Base-by-base conservation (phyloP, 2,329 filamentous ascomycete species). In the Epichloe coenophiala region DNA sequence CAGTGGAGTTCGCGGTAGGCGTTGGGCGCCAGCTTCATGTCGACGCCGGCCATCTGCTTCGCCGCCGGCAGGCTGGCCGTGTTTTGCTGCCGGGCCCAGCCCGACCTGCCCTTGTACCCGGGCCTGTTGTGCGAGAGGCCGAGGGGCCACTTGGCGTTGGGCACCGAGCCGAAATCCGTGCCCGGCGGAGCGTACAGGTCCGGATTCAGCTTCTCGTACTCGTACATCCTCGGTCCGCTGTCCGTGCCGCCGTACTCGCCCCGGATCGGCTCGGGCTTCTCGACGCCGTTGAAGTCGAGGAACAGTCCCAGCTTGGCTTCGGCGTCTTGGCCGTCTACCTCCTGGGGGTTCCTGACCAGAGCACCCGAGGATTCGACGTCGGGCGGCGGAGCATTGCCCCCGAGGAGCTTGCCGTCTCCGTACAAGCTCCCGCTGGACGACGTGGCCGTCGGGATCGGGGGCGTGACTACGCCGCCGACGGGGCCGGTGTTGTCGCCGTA, bases 1-100 rank as follows among this genome's bases (percentile, higher is more conserved):
- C 76, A 84, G 56, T 84, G 81, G 21, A 84, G 65, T 60, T 84
- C 80, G 19, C 81, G 73, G 54, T 82, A 82, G 0, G 74, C 77
- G 27, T 75, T 64, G 0, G 75, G 70, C n/a, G 69, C 71, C 1
- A 81, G 68, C 40, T 75, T 70, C 77, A 80, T 80, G 55, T 80
- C 72, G 1, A 80, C 77, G 42, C 76, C 77, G 0, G 77, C 76
- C 73, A 80, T 78, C 13, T 61, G 65, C 3, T 63, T 73, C 6
- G 74, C 68, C 1, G 59, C 53, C 2, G 78, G 77, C 52, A 81
- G 67, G 9, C 76, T 72, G 1, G 61, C 62, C 0, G 58, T 63
- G 57, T 79, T 79, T 59, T 79, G 73, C 59, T 79, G 71, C 2
- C 75, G 65, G 39, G 75, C 71, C 76, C 71, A 81, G 15, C 77